Evolutionary conservation across 805 yeast species (phyloP).

Genomic region (Saturnispora diversa): DNA sequence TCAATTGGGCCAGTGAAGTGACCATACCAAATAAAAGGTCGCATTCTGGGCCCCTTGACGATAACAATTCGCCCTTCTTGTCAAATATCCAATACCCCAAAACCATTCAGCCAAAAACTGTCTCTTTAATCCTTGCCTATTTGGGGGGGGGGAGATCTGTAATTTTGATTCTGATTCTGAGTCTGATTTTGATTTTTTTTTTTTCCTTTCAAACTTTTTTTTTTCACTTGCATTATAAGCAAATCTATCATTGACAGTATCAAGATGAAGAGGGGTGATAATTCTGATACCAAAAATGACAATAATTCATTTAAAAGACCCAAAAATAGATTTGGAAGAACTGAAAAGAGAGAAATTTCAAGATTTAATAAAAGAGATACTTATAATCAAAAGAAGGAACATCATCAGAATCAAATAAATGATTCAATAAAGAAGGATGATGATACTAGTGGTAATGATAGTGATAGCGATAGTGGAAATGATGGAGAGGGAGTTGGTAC

Average conservation of each 20-base stretch:
- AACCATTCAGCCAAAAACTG: too few relatives aligned
- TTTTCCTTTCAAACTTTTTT: too few relatives aligned
- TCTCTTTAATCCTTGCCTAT: too few relatives aligned
- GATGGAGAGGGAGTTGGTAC: constrained; percentile 15
- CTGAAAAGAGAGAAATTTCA: constrained; percentile 50
- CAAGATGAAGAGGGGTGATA: too few relatives aligned
- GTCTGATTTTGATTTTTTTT: too few relatives aligned
- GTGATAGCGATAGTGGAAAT: constrained; percentile 8
- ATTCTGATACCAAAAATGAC: constrained; percentile 1
- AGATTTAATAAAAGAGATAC: too few relatives aligned
- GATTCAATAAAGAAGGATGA: constrained; percentile 17
- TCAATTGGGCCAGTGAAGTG: constrained; percentile 1
- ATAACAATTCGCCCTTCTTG: constrained; percentile 1
- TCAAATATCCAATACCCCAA: constrained; percentile 10
- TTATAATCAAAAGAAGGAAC: constrained; percentile 31
- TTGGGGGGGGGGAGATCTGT: too few relatives aligned
- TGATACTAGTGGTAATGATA: constrained; percentile 10
- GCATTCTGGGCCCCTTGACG: constrained; percentile 1
- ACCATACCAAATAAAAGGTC: constrained; percentile 10
- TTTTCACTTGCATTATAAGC: too few relatives aligned
- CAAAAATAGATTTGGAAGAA: constrained; percentile 45
- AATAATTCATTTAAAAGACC: constrained; percentile 9
- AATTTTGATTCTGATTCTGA: too few relatives aligned
- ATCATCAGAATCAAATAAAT: constrained; percentile 18
- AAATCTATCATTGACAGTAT: too few relatives aligned